phyloP scores from a whole-genome alignment of 208 protist genomes.

The Trypanosoma rangeli region DNA sequence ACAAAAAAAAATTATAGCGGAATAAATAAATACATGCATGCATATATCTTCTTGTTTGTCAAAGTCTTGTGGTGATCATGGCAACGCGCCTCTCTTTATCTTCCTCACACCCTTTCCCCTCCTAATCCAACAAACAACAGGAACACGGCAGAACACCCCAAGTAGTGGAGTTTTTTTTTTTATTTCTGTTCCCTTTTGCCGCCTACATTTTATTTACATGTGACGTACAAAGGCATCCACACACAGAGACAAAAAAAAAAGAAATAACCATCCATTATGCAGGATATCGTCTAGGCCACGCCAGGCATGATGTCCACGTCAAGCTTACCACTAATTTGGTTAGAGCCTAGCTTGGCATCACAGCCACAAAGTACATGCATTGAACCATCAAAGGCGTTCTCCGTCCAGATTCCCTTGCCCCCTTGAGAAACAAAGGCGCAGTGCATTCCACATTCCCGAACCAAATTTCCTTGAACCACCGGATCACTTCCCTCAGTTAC shows the following conservation, averaged over 20 bases:
- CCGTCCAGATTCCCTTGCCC: conserved; percentile 58
- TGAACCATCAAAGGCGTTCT: conserved; percentile 81
- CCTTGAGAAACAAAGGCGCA: conserved; percentile 68
- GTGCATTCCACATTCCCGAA: conserved; percentile 73
- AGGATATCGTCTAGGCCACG: not conserved
- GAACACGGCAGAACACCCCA: too few species aligned
- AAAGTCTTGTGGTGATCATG: too few species aligned
- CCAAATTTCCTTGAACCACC: conserved; percentile 63
- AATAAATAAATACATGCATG: too few species aligned
- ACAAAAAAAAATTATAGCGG: too few species aligned
- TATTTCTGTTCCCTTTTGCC: conserved; percentile 7
- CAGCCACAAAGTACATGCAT: conserved; percentile 62
- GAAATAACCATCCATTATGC: not conserved
- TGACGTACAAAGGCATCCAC: not conserved
- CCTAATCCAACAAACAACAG: too few species aligned
- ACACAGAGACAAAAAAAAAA: not conserved
- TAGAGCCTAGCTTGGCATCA: conserved; percentile 57
- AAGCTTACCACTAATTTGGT: conserved; percentile 53
- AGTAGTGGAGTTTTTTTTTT: too few species aligned
- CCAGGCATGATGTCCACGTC: conserved; percentile 50
- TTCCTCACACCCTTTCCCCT: too few species aligned
- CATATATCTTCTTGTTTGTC: too few species aligned
- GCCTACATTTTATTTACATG: conserved; percentile 14
- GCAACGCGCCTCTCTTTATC: too few species aligned
- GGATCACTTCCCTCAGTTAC: conserved; percentile 67